Evolutionary conservation across 2,329 filamentous ascomycete species (phyloP), one percentile per base, ranked within the genome.

Genomic region (Tolypocladium pustulatum): DNA sequence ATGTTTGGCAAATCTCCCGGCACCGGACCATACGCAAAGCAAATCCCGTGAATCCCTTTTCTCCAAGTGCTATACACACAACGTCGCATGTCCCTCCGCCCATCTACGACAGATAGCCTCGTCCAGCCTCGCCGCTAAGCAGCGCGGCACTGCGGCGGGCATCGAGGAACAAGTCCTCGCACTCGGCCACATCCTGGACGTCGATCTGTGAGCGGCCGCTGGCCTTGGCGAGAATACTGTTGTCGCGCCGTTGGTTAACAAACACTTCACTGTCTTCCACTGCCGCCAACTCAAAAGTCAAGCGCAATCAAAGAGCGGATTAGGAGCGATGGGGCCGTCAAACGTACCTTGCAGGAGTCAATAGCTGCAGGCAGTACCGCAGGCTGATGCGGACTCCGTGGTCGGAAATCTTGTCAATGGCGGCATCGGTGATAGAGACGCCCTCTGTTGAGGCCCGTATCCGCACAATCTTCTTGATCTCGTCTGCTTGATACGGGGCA

Each of bases 381-480:
- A 99, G 75, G 72, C 90, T 95, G 69, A 97, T 91, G 66, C 87
- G 88, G 68, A 90, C 90, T 65, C 94, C 94, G 66, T 96, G 87
- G 68, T 89, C 84, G 49, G 91, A 84, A 67, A 99, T 85, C 77
- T 90, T 94, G 66, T 94, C 88, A 60, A 97, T 81, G 32, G 94
- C 94, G 25, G 86, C 84, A 55, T 95, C 90, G 46, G 85, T 86
- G 64, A 97, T 85, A 62, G 83, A 81, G 52, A 96, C 85, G 55
- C 85, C 84, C 76, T 97, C 92, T 10, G 89, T 93, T 63, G 86
- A 86, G 43, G 91, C 86, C 55, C 94, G 88, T 67, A 95, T 86
- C 65, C 87, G 84, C 67, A 97, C 88, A 73, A 99, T 99, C 61
- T 87, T 86, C 76, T 91, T 91, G 73, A 99, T 96, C 76, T 99